Percentiles rank a stretch among this genome's conserved stretches.
Evolutionary conservation across 2,329 filamentous ascomycete genomes (phyloP).

Genomic region (Fusarium globosum): DNA sequence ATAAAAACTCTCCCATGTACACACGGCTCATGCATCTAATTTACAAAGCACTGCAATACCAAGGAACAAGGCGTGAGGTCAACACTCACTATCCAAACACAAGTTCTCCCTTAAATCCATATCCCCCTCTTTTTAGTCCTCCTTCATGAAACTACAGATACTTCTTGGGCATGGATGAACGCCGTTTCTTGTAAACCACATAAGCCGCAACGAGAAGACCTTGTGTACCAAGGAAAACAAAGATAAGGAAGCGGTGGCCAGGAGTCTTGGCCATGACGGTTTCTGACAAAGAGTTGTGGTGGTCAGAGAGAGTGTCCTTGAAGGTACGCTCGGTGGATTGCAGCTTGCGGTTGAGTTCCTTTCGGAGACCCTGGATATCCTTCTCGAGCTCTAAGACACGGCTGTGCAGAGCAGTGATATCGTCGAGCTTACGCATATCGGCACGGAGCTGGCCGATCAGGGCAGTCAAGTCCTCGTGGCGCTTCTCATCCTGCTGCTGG

Average conservation of each 20-base stretch:
- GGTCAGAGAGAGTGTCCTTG: slow-evolving; percentile 62
- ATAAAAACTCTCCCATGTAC: slow-evolving; percentile 33
- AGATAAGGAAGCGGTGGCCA: slow-evolving; percentile 67
- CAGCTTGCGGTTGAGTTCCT: slow-evolving; percentile 61
- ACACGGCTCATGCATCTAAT: slow-evolving; percentile 31
- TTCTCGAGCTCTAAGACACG: slow-evolving; percentile 65
- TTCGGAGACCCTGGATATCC: slow-evolving; percentile 67
- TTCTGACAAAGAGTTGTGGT: slow-evolving; percentile 61
- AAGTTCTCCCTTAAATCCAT: not conserved
- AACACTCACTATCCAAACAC: slow-evolving; percentile 27
- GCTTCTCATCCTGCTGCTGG: slow-evolving; percentile 63
- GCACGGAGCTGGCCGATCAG: slow-evolving; percentile 60
- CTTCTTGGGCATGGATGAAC: slow-evolving; percentile 86
- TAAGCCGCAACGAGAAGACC: slow-evolving; percentile 75
- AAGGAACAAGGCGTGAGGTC: slow-evolving; percentile 16
- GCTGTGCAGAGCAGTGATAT: slow-evolving; percentile 56
- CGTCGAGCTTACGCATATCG: slow-evolving; percentile 59
- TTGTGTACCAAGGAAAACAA: slow-evolving; percentile 80
- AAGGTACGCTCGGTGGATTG: slow-evolving; percentile 63
- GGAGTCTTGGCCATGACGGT: slow-evolving; percentile 61
- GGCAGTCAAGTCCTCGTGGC: slow-evolving; percentile 65
- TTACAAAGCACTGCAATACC: slow-evolving; percentile 32
- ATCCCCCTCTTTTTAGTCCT: slow-evolving; percentile 17
- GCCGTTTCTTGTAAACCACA: slow-evolving; percentile 81
- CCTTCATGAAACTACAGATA: slow-evolving; percentile 69